phyloP scores from a whole-genome alignment of 495 filamentous ascomycete species.

The Lichenothelia convexa region DNA sequence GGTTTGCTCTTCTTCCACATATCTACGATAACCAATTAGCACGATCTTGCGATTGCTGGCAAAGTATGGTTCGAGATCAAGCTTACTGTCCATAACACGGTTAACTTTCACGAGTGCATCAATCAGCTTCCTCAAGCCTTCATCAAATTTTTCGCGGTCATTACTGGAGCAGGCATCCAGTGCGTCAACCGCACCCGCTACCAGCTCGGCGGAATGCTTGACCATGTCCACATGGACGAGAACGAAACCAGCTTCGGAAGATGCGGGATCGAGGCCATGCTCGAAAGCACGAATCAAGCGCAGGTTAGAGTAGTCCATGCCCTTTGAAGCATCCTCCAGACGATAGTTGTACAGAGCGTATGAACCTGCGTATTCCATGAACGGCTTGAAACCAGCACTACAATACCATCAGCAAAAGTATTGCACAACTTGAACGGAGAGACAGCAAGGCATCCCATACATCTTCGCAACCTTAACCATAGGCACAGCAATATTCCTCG shows the following conservation, averaged over 20 bases:
- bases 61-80: slow-evolving; percentile 1
- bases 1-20: slow-evolving; percentile 83
- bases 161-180: slow-evolving; percentile 38
- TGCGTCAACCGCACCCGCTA: slow-evolving; percentile 45
- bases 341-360: slow-evolving; percentile 86
- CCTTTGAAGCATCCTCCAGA: slow-evolving; percentile 42
- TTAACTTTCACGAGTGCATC: slow-evolving; percentile 52
- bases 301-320: slow-evolving; percentile 58
- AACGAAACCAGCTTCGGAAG: slow-evolving; percentile 86
- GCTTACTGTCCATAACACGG: slow-evolving; percentile 54
- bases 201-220: slow-evolving; percentile 50
- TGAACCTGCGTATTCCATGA: slow-evolving; percentile 88
- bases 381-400: slow-evolving; percentile 56
- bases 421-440: background rate
- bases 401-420: background rate
- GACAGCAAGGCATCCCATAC: slow-evolving; percentile 29
- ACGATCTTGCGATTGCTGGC: background rate
- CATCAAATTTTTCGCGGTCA: slow-evolving; percentile 39
- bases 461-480: slow-evolving; percentile 61
- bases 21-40: slow-evolving; percentile 22
- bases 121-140: slow-evolving; percentile 42
- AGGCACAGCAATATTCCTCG: slow-evolving; percentile 48
- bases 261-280: slow-evolving; percentile 61
- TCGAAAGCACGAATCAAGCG: slow-evolving; percentile 79
- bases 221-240: slow-evolving; percentile 39